Conservation (phyloP, 1,284 basidiomycete species). For the Vanrija sp. region DNA sequence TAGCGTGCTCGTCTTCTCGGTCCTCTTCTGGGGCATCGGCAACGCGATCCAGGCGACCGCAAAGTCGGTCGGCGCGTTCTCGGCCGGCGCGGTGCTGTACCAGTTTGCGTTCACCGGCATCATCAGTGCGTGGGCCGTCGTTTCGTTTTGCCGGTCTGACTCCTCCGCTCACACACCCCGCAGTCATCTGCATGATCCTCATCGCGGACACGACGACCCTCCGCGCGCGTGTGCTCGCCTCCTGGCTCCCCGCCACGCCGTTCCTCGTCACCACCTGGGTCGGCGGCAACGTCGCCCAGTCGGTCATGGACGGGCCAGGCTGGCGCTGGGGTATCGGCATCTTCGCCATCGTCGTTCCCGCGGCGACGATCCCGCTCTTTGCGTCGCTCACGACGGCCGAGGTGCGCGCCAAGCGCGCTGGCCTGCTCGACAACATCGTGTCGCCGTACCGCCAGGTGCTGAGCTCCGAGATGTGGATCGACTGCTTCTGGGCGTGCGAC, state of each 20-base stretch:
- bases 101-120: conserved; percentile 39
- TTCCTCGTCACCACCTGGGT: conserved; percentile 38
- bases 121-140: conserved; percentile 24
- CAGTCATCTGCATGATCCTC: conserved; percentile 46
- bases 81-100: conserved; percentile 45
- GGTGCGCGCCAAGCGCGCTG: conserved; percentile 21
- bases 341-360: conserved; percentile 51
- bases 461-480: conserved; percentile 19
- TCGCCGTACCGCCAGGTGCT: conserved; percentile 25
- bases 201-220: conserved; percentile 50
- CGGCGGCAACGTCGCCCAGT: conserved; percentile 17
- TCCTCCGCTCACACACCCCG: not conserved
- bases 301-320: conserved; percentile 28
- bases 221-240: conserved; percentile 49
- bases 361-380: conserved; percentile 41
- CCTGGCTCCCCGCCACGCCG: conserved; percentile 49
- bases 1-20: conserved; percentile 40
- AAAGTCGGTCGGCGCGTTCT: conserved; percentile 37
- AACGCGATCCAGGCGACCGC: conserved; percentile 43
- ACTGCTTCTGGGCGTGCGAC: conserved; percentile 50
- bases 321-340: conserved; percentile 52
- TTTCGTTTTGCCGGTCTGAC: no score
- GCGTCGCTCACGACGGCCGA: conserved; percentile 37
- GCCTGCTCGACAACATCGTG: conserved; percentile 29
- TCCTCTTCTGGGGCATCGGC: conserved; percentile 46